These are phyloP conservation scores for Fusarium longipes DNA, from an alignment of 2,329 filamentous ascomycete genomes.

Conservation along the genomic window DNA sequence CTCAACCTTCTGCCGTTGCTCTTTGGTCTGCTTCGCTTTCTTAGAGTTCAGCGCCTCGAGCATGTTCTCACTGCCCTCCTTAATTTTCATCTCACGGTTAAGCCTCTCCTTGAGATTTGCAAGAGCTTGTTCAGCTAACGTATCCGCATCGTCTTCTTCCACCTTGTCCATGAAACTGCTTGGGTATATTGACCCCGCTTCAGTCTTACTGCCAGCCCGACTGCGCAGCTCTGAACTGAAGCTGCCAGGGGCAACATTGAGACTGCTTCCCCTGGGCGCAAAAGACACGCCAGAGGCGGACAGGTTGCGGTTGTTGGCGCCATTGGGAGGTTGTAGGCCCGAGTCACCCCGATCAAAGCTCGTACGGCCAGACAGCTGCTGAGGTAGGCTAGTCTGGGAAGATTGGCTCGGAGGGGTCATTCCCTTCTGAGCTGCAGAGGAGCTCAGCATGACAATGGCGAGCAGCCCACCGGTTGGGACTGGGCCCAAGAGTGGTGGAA, in stretches of 20 bases:
- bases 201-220: conserved; percentile 53
- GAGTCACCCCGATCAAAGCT: conserved; percentile 65
- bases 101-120: conserved; percentile 83
- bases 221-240: conserved; percentile 90
- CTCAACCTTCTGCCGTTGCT: conserved; percentile 82
- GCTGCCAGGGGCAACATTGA: conserved; percentile 81
- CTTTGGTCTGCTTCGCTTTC: conserved; percentile 94
- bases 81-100: conserved; percentile 97
- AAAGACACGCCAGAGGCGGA: conserved; percentile 69
- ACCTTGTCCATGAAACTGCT: conserved; percentile 63
- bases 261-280: conserved; percentile 73
- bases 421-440: conserved; percentile 49
- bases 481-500: conserved; percentile 51
- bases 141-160: conserved; percentile 69
- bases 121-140: conserved; percentile 77
- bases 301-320: conserved; percentile 57
- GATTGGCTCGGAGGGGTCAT: conserved; percentile 50
- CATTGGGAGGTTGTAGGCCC: conserved; percentile 63
- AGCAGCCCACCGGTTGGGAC: conserved; percentile 54
- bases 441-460: conserved; percentile 50
- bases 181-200: conserved; percentile 52
- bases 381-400: conserved; percentile 53
- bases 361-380: conserved; percentile 43
- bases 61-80: conserved; percentile 97
- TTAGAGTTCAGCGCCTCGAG: conserved; percentile 93